Evolutionary conservation across 768 basidiomycete species (phyloP).

Genomic region (Lentinula guzmanii): DNA sequence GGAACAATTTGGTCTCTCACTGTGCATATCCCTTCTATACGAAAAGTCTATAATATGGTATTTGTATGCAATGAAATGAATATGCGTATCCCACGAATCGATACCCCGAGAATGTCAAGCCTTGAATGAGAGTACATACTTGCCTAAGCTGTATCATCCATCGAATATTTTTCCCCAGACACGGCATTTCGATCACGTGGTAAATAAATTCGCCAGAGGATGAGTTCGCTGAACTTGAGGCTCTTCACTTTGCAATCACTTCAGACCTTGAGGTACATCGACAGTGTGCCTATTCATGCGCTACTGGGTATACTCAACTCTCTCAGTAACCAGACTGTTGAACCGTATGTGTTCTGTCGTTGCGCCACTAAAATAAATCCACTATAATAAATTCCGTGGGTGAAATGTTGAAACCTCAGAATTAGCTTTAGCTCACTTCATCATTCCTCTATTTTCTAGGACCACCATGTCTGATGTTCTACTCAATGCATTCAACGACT

Average conservation of each 20-base stretch:
- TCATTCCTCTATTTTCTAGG: neutral
- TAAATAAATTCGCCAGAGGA: neutral
- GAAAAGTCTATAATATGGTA: neutral
- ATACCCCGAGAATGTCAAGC: too few relatives aligned
- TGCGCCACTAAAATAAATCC: neutral
- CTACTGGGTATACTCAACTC: too few relatives aligned
- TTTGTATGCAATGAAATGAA: neutral
- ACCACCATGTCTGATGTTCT: neutral
- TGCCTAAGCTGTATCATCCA: too few relatives aligned
- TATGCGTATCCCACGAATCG: neutral
- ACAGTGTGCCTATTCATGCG: too few relatives aligned
- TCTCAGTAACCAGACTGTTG: neutral
- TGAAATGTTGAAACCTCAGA: neutral
- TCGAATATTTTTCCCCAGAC: too few relatives aligned
- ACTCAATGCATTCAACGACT: constrained; percentile 21
- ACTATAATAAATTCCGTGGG: neutral
- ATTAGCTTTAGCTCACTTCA: neutral
- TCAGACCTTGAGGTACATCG: too few relatives aligned
- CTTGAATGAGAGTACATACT: neutral
- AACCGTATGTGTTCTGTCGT: neutral
- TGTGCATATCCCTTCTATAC: neutral
- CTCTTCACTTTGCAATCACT: too few relatives aligned
- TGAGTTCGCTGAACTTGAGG: neutral
- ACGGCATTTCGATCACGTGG: neutral
- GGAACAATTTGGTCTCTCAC: neutral